These are phyloP conservation scores for Tylopilus orsonianus DNA, from an alignment of 1,284 basidiomycete genomes.

Conservation along the genomic window DNA sequence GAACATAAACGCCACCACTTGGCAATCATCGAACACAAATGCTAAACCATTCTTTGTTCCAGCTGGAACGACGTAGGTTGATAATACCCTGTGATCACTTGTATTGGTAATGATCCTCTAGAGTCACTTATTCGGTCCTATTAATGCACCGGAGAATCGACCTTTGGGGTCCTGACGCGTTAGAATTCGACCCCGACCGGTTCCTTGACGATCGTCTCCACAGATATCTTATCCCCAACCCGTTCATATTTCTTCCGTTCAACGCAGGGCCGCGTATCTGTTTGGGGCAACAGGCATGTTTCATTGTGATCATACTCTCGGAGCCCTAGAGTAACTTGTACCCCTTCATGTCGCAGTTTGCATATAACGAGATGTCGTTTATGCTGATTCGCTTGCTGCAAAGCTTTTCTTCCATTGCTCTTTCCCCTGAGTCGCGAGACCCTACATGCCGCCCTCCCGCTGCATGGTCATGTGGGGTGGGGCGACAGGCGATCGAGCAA, in stretches of 20 bases:
- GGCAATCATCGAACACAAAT: slow-evolving; percentile 42
- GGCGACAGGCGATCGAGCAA: slow-evolving; percentile 47
- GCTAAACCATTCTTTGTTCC: slow-evolving; percentile 55
- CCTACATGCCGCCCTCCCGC: slow-evolving; percentile 43
- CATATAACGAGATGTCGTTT: slow-evolving; percentile 69
- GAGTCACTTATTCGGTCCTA: slow-evolving; percentile 52
- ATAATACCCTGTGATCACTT: neutral
- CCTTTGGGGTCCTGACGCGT: slow-evolving; percentile 64
- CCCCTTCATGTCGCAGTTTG: slow-evolving; percentile 44
- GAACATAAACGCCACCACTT: slow-evolving; percentile 43
- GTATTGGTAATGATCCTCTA: slow-evolving; percentile 22
- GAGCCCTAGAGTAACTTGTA: neutral
- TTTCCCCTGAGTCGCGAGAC: slow-evolving; percentile 48
- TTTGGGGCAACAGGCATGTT: slow-evolving; percentile 38
- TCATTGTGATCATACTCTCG: neutral
- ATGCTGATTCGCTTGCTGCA: slow-evolving; percentile 66
- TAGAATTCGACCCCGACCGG: slow-evolving; percentile 49
- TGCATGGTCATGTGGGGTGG: slow-evolving; percentile 43
- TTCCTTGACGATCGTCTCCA: slow-evolving; percentile 42
- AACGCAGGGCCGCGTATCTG: slow-evolving; percentile 52
- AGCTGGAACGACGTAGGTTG: slow-evolving; percentile 45
- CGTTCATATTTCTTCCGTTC: slow-evolving; percentile 52
- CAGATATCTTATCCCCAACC: slow-evolving; percentile 32
- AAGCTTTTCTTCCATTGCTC: slow-evolving; percentile 47
- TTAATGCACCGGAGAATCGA: slow-evolving; percentile 63